Base-by-base conservation (phyloP, 2,329 filamentous ascomycete genomes). In the Aspergillus aculeatus region DNA sequence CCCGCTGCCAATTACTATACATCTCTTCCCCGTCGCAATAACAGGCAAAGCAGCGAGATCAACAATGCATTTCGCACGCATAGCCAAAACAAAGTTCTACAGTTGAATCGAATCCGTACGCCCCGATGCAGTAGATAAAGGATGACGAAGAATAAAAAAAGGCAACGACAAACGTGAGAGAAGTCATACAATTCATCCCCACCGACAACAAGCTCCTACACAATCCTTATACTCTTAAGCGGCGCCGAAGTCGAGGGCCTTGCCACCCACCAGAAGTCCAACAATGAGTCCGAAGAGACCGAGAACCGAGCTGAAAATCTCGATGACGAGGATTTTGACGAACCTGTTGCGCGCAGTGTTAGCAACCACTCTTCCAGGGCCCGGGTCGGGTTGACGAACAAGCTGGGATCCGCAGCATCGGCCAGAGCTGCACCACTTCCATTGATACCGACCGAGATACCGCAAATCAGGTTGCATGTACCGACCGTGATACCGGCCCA, bases 301-400 rank as follows among this genome's bases (percentile, higher is more conserved):
- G 11, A 99, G 84, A 52, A 99, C 94, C 47, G 94, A 98, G 75
- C 93, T 97, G 83, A 99, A 99, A 76, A 99, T 99, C 79, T 99
- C 96, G 72, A 99, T 96, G 68, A 99, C 94, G 55, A 99, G 87
- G 68, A 99, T 96, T 82, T 96, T 97, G 79, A 99, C 94, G 78
- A 99, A 99, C 57, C 93, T 96, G 64, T 19, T 44, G 56, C 66
- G 62, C 49, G 51, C 0, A 52, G 48, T 29, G 56, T 64, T 55
- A 61, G 47, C 50, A 23, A 31, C 32, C 19, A 21, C 11, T 29
- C 26, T 26, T 51, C 2, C 16, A 7, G 23, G 48, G 19, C 60
- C 29, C 32, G 51, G 19, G 47, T 10, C 5, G 23, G 44, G 49
- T 24, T 38, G 31, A 83, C 92, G 72, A 83, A 96, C 91, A 99